Evolutionary conservation across 2,329 filamentous ascomycete genomes (phyloP).

Genomic region (Fonsecaea pedrosoi): DNA sequence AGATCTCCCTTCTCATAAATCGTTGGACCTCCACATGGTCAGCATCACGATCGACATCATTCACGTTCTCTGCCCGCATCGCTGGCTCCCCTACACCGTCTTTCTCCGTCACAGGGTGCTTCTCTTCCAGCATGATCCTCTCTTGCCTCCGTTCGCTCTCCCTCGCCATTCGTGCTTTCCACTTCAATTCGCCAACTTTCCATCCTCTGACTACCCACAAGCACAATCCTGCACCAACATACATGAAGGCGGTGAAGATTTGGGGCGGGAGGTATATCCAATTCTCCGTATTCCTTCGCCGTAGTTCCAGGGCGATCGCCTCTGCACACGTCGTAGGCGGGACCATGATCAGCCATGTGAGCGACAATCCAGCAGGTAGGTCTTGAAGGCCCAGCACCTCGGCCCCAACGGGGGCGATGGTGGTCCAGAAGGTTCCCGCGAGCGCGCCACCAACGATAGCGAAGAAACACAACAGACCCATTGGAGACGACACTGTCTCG

Average conservation of each 20-base stretch:
- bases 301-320: slow-evolving; percentile 67
- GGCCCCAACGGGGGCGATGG: slow-evolving; percentile 64
- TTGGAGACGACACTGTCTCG: slow-evolving; percentile 53
- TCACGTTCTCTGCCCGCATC: background rate
- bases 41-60: slow-evolving; percentile 3
- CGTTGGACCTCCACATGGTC: slow-evolving; percentile 17
- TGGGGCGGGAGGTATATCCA: slow-evolving; percentile 51
- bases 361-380: slow-evolving; percentile 62
- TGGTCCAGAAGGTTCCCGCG: slow-evolving; percentile 66
- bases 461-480: slow-evolving; percentile 64
- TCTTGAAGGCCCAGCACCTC: slow-evolving; percentile 67
- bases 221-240: slow-evolving; percentile 61
- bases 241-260: slow-evolving; percentile 68
- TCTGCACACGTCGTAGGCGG: slow-evolving; percentile 56
- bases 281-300: slow-evolving; percentile 45
- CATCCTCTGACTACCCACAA: slow-evolving; percentile 51
- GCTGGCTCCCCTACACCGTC: background rate
- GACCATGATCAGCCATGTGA: slow-evolving; percentile 66
- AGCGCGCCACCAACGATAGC: slow-evolving; percentile 64
- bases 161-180: slow-evolving; percentile 15
- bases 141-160: slow-evolving; percentile 22
- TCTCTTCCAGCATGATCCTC: slow-evolving; percentile 21
- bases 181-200: slow-evolving; percentile 48
- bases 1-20: slow-evolving; percentile 20
- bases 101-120: slow-evolving; percentile 13